Base-by-base conservation (phyloP, 768 basidiomycete species). In the Tricholoma sp. region DNA sequence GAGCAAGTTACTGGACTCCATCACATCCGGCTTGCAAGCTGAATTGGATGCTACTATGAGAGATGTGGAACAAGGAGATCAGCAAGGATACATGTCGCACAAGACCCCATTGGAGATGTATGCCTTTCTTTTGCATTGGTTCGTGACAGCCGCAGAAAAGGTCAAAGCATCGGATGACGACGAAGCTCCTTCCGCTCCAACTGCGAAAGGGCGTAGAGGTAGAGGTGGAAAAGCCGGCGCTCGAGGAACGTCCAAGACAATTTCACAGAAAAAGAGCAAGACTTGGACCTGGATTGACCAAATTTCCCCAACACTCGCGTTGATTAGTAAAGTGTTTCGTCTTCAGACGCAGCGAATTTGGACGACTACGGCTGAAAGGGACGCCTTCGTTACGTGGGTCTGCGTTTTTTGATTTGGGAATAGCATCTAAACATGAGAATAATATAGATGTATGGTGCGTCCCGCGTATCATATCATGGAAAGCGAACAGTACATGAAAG, bases 111-210 rank as follows among this genome's bases (percentile, higher is more conserved):
- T 99, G 58, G 97, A 98, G 69, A 86, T 90, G 78, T 98, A 92
- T 69, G 89, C 88, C 6, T 98, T 98, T 68, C 75, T 98, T 22
- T 72, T 97, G n/a, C 80, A 86, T 59, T 98, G 94, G 94, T 95
- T 95, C 67, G 89, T 91, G 14, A 72, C 76, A 10, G 85, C 85
- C 0, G 88, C 86, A 1, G 94, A 96, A 71, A 89, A 87, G 62
- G 83, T 88, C 57, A 88, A 87, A 45, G 74, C 74, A 5, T 66
- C 76, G 11, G 80, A 75, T 18, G 74, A 73, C 14, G 77, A 71
- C 16, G 77, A 74, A 5, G 80, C 35, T 5, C 58, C 41, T 16
- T 72, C 67, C 8, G 58, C 56, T 5, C 76, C 80, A 1, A 74
- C 74, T 21, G 68, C 78, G 0, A 85, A 83, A 59, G 65, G 76